phyloP scores from a whole-genome alignment of 192 early-diverging fungal genomes.

The Rhizophagus clarus region DNA sequence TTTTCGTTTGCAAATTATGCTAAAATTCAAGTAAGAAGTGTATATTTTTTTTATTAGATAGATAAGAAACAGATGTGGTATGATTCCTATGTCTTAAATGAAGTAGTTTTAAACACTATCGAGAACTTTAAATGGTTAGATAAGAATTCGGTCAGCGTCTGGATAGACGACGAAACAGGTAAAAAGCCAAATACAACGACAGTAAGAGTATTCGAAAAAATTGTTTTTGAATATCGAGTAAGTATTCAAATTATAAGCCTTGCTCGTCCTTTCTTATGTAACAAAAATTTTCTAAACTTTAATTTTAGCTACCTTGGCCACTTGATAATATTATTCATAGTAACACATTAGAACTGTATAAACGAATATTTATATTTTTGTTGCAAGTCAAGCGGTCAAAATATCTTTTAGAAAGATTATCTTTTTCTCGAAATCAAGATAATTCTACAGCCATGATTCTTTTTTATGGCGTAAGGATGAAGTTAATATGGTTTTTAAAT shows the following conservation, averaged over 20 bases:
- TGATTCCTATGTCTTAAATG: slow-evolving; percentile 39
- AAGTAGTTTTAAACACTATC: slow-evolving; percentile 32
- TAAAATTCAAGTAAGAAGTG: background rate
- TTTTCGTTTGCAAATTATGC: background rate
- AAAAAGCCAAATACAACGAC: slow-evolving; percentile 25
- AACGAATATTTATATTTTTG: slow-evolving; percentile 35
- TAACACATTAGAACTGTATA: slow-evolving; percentile 32
- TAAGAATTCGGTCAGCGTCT: slow-evolving; percentile 32
- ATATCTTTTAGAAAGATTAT: slow-evolving; percentile 38
- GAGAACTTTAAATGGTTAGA: slow-evolving; percentile 21
- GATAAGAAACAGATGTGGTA: slow-evolving; percentile 44
- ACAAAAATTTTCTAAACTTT: background rate
- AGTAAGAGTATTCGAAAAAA: slow-evolving; percentile 34
- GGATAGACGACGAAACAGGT: slow-evolving; percentile 27
- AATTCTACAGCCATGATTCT: slow-evolving; percentile 22
- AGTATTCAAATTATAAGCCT: background rate
- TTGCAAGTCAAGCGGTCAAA: slow-evolving; percentile 43
- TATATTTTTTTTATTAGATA: slow-evolving; percentile 32
- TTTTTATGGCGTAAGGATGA: slow-evolving; percentile 43
- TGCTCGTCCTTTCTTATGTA: background rate
- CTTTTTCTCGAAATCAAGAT: slow-evolving; percentile 33
- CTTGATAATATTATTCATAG: slow-evolving; percentile 40
- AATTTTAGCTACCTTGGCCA: slow-evolving; percentile 42
- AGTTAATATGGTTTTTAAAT: slow-evolving; percentile 48
- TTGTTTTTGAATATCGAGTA: slow-evolving; percentile 29